These are phyloP conservation scores for Pythium rhizo-oryzae DNA, from an alignment of 352 stramenopile genomes.

Conservation along the genomic window DNA sequence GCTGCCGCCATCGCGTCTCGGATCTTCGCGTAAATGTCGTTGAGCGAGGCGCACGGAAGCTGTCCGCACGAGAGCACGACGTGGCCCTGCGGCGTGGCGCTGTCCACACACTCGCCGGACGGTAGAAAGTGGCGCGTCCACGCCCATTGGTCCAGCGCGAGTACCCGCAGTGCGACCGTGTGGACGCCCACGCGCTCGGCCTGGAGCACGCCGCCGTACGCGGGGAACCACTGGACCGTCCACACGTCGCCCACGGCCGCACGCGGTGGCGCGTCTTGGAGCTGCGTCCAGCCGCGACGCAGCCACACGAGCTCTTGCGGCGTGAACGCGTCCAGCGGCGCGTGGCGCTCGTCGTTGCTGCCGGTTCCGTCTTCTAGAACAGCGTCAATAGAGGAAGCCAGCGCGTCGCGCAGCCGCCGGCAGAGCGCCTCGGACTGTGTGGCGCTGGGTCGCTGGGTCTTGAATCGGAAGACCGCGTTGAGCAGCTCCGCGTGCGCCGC, in stretches of 20 bases:
- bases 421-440: slow-evolving; percentile 36
- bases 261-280: background rate
- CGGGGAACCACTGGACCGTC: slow-evolving; percentile 42
- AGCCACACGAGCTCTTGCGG: slow-evolving; percentile 5
- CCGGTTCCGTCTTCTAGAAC: background rate
- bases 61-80: slow-evolving; percentile 35
- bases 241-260: slow-evolving; percentile 6
- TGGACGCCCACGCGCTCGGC: slow-evolving; percentile 27
- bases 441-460: slow-evolving; percentile 40
- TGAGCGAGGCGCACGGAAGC: slow-evolving; percentile 13
- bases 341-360: background rate
- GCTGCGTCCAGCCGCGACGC: slow-evolving; percentile 3
- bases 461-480: slow-evolving; percentile 48
- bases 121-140: slow-evolving; percentile 39
- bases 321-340: slow-evolving; percentile 5
- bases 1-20: slow-evolving; percentile 29
- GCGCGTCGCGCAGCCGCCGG: slow-evolving; percentile 17
- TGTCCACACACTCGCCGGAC: slow-evolving; percentile 37
- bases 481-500: slow-evolving; percentile 30
- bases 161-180: slow-evolving; percentile 35
- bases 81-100: slow-evolving; percentile 34
- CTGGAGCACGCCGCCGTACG: slow-evolving; percentile 53
- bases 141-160: slow-evolving; percentile 50
- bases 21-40: slow-evolving; percentile 18
- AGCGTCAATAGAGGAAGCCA: slow-evolving; percentile 30